Conservation (phyloP, 805 yeast genomes). For the Ogataea paradorogensis region DNA sequence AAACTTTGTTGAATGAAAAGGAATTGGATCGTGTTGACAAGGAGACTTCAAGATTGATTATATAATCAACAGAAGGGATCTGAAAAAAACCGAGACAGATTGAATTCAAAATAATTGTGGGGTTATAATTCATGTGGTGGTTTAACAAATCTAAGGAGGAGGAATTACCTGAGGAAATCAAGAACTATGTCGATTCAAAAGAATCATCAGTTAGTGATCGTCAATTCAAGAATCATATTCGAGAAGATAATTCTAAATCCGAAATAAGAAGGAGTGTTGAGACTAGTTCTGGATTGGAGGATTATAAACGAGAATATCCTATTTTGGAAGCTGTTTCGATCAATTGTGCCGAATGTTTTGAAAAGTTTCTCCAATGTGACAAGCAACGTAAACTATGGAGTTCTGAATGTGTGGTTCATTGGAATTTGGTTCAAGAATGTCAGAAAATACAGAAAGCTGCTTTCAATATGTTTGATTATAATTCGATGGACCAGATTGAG, state of each 20-base stretch:
- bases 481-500: slow-evolving; percentile 25
- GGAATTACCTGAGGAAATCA: slow-evolving; percentile 26
- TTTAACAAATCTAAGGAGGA: slow-evolving; percentile 2
- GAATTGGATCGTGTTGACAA: background rate
- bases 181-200: slow-evolving; percentile 24
- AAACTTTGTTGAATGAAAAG: slow-evolving; percentile 4
- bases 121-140: slow-evolving; percentile 5
- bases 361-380: slow-evolving; percentile 29
- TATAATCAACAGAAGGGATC: background rate
- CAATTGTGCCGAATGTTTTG: slow-evolving; percentile 35
- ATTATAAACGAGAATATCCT: slow-evolving; percentile 29
- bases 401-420: slow-evolving; percentile 25
- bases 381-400: slow-evolving; percentile 19
- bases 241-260: slow-evolving; percentile 3
- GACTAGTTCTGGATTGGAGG: slow-evolving; percentile 21
- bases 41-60: slow-evolving; percentile 3
- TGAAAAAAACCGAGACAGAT: too few species aligned
- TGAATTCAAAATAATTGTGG: slow-evolving; percentile 6
- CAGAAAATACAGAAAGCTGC: slow-evolving; percentile 31
- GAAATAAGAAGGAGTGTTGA: background rate
- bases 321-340: slow-evolving; percentile 28
- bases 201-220: slow-evolving; percentile 31
- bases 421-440: slow-evolving; percentile 33
- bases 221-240: slow-evolving; percentile 29
- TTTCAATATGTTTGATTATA: slow-evolving; percentile 32